A percentile compares a stretch with the other conserved stretches of the same genome.
phyloP scores from a whole-genome alignment of 2,329 filamentous ascomycete species.

The Hypomyces rosellus region DNA sequence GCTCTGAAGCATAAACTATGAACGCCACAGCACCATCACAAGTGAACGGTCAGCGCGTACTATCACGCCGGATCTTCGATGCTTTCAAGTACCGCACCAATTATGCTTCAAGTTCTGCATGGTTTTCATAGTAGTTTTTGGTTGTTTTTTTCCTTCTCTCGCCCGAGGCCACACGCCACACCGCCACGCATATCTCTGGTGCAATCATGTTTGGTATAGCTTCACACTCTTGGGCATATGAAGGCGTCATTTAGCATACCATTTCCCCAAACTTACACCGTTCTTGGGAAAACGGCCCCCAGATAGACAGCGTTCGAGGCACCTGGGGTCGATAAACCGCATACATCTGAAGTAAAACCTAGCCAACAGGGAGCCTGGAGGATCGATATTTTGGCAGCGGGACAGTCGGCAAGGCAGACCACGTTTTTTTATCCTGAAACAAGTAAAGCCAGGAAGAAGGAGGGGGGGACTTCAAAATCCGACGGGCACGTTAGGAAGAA shows the following conservation, averaged over 20 bases:
- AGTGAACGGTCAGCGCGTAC: neutral
- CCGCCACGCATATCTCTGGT: neutral
- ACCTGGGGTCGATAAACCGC: neutral
- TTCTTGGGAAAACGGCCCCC: neutral
- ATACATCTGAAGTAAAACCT: neutral
- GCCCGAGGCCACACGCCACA: neutral
- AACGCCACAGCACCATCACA: neutral
- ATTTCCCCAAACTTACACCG: too few relatives aligned
- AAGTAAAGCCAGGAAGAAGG: neutral
- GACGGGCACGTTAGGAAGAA: constrained; percentile 9
- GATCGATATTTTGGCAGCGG: neutral
- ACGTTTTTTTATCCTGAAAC: constrained; percentile 10
- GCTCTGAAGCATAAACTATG: neutral
- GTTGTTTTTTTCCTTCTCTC: neutral
- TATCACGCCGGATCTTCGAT: neutral
- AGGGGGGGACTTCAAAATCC: neutral
- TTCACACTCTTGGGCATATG: neutral
- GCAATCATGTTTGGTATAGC: neutral
- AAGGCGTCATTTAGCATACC: too few relatives aligned
- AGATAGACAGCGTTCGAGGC: neutral
- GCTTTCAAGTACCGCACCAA: neutral
- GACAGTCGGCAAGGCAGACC: neutral
- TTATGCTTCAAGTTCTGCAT: neutral
- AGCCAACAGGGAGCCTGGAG: neutral
- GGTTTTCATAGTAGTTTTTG: too few relatives aligned